phyloP scores from a whole-genome alignment of 2,329 filamentous ascomycete species.

The Grosmannia clavigera region DNA sequence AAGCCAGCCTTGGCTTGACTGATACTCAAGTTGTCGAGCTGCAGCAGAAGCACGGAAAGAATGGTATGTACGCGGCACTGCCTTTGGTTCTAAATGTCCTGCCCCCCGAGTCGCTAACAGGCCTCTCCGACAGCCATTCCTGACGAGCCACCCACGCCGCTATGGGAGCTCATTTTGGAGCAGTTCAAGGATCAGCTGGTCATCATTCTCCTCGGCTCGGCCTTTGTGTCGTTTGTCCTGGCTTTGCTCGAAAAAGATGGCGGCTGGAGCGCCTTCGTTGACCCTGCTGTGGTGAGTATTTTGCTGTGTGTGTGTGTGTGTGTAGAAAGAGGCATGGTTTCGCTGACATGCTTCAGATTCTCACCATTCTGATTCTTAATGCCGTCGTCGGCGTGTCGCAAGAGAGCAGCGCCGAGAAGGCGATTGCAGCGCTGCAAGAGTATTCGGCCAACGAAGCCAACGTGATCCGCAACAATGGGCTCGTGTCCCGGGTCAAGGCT shows the following conservation, averaged over 20 bases:
- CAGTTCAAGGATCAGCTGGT: slow-evolving; percentile 99
- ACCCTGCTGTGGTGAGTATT: slow-evolving; percentile 77
- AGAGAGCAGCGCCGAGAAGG: slow-evolving; percentile 97
- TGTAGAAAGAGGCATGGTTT: not conserved
- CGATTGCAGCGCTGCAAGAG: slow-evolving; percentile 94
- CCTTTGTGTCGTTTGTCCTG: slow-evolving; percentile 83
- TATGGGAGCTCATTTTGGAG: slow-evolving; percentile 94
- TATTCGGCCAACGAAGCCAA: slow-evolving; percentile 98
- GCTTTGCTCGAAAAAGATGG: slow-evolving; percentile 88
- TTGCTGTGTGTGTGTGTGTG: not conserved
- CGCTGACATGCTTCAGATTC: slow-evolving; percentile 47
- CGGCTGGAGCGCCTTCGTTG: slow-evolving; percentile 94
- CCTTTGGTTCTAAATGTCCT: not conserved
- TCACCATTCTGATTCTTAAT: slow-evolving; percentile 94
- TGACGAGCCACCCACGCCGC: slow-evolving; percentile 87
- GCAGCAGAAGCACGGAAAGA: slow-evolving; percentile 50
- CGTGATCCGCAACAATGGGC: slow-evolving; percentile 69
- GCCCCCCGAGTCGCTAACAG: no score
- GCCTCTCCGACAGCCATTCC: slow-evolving; percentile 35
- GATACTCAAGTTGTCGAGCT: slow-evolving; percentile 44
- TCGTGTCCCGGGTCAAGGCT: slow-evolving; percentile 75
- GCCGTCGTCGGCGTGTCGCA: slow-evolving; percentile 95
- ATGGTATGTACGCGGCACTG: slow-evolving; percentile 37
- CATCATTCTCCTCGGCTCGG: slow-evolving; percentile 84
- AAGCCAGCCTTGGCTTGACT: slow-evolving; percentile 41